These are phyloP conservation scores for Saturnispora zaruensis DNA, from an alignment of 805 yeast species.

Conservation along the genomic window DNA sequence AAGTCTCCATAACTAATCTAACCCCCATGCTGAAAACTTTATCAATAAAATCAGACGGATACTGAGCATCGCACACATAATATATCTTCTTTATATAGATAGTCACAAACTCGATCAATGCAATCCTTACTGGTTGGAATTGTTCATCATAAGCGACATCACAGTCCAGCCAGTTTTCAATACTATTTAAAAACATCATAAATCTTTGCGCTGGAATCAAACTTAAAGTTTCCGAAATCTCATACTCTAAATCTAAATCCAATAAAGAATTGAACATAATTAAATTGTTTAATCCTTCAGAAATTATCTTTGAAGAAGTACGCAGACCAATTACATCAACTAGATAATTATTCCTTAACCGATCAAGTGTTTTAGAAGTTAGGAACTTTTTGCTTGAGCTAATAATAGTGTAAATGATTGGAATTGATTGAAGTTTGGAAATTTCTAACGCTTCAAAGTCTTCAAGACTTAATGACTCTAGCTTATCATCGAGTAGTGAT, in stretches of 20 bases:
- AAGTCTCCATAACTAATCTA: conserved; percentile 36
- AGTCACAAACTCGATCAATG: conserved; percentile 37
- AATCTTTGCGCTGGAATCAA: conserved; percentile 58
- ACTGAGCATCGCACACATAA: conserved; percentile 22
- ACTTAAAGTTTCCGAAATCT: conserved; percentile 20
- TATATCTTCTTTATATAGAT: conserved; percentile 26
- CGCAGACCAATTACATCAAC: conserved; percentile 56
- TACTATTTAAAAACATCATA: conserved; percentile 47
- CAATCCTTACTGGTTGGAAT: conserved; percentile 44
- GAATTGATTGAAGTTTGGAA: conserved; percentile 27
- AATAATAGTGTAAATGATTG: conserved; percentile 30
- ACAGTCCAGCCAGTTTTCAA: conserved; percentile 52
- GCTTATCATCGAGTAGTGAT: conserved; percentile 23
- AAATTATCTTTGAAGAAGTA: conserved; percentile 31
- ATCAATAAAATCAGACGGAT: conserved; percentile 23
- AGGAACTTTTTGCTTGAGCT: conserved; percentile 31
- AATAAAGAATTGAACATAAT: conserved; percentile 40
- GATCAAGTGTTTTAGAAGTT: conserved; percentile 33
- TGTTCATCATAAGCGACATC: conserved; percentile 50
- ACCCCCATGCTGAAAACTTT: conserved; percentile 32
- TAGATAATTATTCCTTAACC: conserved; percentile 50
- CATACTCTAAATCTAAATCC: conserved; percentile 25
- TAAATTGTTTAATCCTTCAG: conserved; percentile 38
- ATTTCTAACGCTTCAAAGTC: conserved; percentile 23
- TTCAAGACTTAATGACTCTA: conserved; percentile 20